Evolutionary conservation across 2,329 filamentous ascomycete species (phyloP).

Genomic region (Paraphaeosphaeria minitans): DNA sequence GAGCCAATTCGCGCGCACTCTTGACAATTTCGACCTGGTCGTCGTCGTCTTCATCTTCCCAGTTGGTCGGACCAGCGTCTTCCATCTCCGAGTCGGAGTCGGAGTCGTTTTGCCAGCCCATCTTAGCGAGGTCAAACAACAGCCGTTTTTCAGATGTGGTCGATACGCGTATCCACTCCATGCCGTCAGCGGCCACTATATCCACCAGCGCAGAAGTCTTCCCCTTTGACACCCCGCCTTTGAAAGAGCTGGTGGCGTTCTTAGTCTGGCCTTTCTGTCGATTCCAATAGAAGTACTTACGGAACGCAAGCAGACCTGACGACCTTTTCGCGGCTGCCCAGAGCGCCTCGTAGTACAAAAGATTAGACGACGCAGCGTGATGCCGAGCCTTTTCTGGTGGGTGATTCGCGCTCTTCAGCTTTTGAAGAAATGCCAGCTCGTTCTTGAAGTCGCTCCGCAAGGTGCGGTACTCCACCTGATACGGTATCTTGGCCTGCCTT

Average conservation of each 20-base stretch:
- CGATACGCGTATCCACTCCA: conserved; percentile 71
- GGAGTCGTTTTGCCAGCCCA: conserved; percentile 61
- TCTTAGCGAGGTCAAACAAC: conserved; percentile 70
- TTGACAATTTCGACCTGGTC: conserved; percentile 63
- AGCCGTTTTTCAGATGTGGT: conserved; percentile 67
- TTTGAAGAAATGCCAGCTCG: conserved; percentile 42
- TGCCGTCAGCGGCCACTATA: conserved; percentile 66
- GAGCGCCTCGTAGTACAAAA: conserved; percentile 67
- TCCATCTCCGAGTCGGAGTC: conserved; percentile 54
- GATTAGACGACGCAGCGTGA: conserved; percentile 67
- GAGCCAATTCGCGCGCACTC: conserved; percentile 62
- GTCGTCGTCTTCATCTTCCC: conserved; percentile 58
- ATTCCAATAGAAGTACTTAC: conserved; percentile 46
- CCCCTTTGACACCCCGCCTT: conserved; percentile 47
- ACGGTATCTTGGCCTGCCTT: conserved; percentile 39
- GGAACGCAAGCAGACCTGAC: conserved; percentile 61
- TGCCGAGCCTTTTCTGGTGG: conserved; percentile 51
- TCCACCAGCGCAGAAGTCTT: conserved; percentile 65
- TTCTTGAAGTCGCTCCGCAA: conserved; percentile 43
- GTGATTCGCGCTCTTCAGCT: conserved; percentile 30
- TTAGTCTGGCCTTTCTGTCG: conserved; percentile 30
- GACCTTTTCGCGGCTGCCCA: conserved; percentile 67
- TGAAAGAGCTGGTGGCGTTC: conserved; percentile 31
- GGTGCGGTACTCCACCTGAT: conserved; percentile 44
- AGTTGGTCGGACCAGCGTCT: conserved; percentile 21